Evolutionary conservation across 148 eudicot species (phyloP).

Genomic region (Pharnaceum exiguum): DNA sequence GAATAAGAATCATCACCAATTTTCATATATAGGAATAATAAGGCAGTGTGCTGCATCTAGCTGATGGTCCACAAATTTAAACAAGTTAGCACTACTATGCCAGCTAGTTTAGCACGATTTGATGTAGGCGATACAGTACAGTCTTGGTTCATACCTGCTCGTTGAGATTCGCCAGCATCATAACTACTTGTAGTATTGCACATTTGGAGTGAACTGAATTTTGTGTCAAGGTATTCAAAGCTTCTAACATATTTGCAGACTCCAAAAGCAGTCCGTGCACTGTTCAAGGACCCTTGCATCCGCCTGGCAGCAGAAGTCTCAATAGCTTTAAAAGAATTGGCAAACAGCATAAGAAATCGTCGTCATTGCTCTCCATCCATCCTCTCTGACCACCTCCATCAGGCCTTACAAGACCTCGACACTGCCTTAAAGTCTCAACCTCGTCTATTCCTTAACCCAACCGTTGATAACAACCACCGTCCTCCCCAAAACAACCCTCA

Average conservation of each 20-base stretch:
- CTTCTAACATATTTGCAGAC: slow-evolving; percentile 38
- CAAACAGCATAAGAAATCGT: slow-evolving; percentile 58
- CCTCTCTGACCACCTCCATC: slow-evolving; percentile 76
- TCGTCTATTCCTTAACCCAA: slow-evolving; percentile 64
- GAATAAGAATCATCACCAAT: no score
- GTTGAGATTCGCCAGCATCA: no score
- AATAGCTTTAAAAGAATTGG: slow-evolving; percentile 55
- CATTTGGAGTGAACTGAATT: no score
- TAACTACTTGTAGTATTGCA: no score
- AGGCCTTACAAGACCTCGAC: slow-evolving; percentile 74
- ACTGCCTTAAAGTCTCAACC: slow-evolving; percentile 80
- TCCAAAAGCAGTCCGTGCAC: slow-evolving; percentile 60
- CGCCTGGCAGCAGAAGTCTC: slow-evolving; percentile 64
- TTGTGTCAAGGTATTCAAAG: neutral
- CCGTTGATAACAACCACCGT: slow-evolving; percentile 18
- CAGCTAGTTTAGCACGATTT: no score
- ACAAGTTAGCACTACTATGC: no score
- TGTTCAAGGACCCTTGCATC: slow-evolving; percentile 72
- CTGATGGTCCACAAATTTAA: no score
- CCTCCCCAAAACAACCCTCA: slow-evolving; percentile 30
- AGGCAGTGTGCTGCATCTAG: no score
- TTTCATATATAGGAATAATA: no score
- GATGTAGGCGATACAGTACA: no score
- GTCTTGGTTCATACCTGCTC: no score
- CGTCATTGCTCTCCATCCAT: slow-evolving; percentile 77